A percentile compares a stretch with the other conserved stretches of the same genome.
phyloP scores from a whole-genome alignment of 2,329 filamentous ascomycete genomes.

The Penicillium sp. region DNA sequence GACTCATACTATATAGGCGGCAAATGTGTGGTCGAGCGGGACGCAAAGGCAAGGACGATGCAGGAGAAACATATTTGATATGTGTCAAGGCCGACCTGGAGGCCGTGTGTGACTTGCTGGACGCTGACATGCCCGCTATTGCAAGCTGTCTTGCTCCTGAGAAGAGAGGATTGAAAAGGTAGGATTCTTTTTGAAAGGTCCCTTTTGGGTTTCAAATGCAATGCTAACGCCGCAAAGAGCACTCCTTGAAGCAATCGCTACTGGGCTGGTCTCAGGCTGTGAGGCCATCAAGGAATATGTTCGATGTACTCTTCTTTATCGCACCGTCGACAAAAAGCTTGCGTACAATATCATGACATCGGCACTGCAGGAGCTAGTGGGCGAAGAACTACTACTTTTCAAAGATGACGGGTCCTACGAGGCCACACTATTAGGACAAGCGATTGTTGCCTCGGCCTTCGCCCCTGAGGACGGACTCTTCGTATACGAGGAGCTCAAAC shows the following conservation, averaged over 20 bases:
- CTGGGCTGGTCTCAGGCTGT: slow-evolving; percentile 59
- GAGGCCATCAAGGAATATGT: slow-evolving; percentile 64
- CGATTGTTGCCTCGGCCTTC: slow-evolving; percentile 66
- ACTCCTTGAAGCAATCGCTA: slow-evolving; percentile 63
- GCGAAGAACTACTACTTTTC: slow-evolving; percentile 50
- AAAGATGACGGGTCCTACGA: slow-evolving; percentile 50
- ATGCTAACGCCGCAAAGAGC: slow-evolving; percentile 46
- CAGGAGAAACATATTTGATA: slow-evolving; percentile 72
- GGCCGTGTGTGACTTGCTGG: slow-evolving; percentile 63
- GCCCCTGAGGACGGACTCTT: slow-evolving; percentile 71
- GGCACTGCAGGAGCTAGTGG: slow-evolving; percentile 54
- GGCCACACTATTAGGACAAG: slow-evolving; percentile 61
- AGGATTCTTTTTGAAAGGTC: slow-evolving; percentile 11
- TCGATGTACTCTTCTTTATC: slow-evolving; percentile 59
- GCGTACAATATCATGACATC: slow-evolving; percentile 52
- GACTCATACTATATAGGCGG: slow-evolving; percentile 42
- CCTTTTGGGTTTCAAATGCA: not conserved
- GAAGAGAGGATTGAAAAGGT: slow-evolving; percentile 63
- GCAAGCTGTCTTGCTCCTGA: slow-evolving; percentile 63
- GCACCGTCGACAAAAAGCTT: slow-evolving; percentile 48
- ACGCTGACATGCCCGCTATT: slow-evolving; percentile 64
- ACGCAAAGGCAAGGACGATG: slow-evolving; percentile 69
- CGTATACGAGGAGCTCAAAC: slow-evolving; percentile 61
- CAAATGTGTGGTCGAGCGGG: slow-evolving; percentile 77
- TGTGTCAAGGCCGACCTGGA: slow-evolving; percentile 64